Percentiles rank a stretch among this genome's conserved stretches.
These are phyloP conservation scores for Urochloa ruziziensis DNA, from an alignment of 176 grass and related monocot genomes.

Conservation along the genomic window DNA sequence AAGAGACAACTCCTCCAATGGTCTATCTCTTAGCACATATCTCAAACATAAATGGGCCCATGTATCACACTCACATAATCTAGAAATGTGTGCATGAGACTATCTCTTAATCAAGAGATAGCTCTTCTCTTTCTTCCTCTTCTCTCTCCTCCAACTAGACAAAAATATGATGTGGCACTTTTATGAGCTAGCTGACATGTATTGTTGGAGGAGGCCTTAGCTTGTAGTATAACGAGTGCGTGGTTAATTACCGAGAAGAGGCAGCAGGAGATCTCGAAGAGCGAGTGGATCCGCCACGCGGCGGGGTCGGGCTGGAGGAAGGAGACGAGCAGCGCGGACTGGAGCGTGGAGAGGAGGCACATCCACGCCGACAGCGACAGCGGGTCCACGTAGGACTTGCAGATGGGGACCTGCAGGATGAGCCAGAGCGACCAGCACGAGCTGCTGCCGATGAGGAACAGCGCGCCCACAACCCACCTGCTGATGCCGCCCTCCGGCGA, in stretches of 20 bases:
- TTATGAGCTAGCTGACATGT: too few species aligned
- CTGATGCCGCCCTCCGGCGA: not conserved
- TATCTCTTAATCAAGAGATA: too few species aligned
- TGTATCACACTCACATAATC: too few species aligned
- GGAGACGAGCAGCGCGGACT: constrained; percentile 38
- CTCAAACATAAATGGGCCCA: too few species aligned
- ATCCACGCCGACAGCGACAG: constrained; percentile 64
- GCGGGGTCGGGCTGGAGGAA: constrained; percentile 31
- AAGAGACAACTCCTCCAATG: too few species aligned
- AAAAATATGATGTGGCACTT: too few species aligned
- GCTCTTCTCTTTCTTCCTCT: too few species aligned
- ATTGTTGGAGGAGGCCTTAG: too few species aligned
- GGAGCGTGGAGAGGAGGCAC: constrained; percentile 59
- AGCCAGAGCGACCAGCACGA: constrained; percentile 80
- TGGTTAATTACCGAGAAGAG: constrained; percentile 62
- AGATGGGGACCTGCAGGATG: constrained; percentile 73
- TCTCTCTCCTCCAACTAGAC: too few species aligned
- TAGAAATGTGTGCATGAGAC: too few species aligned
- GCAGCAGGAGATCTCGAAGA: constrained; percentile 40
- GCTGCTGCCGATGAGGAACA: constrained; percentile 54
- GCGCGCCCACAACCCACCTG: constrained; percentile 38
- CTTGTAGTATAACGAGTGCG: too few species aligned
- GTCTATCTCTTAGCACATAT: too few species aligned
- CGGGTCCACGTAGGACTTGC: constrained; percentile 60
- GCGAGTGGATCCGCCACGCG: constrained; percentile 55